Evolutionary conservation across 2,329 filamentous ascomycete genomes (phyloP), one percentile per base, ranked within the genome.

Genomic region (Graphilbum sp.): DNA sequence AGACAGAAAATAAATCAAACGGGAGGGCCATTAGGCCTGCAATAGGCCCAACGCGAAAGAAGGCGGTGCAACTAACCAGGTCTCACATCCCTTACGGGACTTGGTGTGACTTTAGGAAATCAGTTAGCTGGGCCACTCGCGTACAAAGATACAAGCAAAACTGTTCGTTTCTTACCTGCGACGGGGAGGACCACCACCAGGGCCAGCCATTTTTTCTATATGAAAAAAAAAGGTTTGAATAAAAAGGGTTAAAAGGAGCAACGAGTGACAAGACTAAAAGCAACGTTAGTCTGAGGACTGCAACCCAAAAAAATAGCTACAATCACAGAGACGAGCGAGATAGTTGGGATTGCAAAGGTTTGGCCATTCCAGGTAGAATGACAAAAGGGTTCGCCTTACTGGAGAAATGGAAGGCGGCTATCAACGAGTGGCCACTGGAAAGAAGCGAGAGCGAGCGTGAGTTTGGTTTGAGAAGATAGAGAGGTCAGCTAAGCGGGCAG

Each of bases 41-140:
- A 32, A 32, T n/a, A n/a, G n/a, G n/a, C n/a, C n/a, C n/a, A n/a
- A n/a, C n/a, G n/a, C n/a, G n/a, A n/a, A 12, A 21, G 18, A 15
- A 20, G 16, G 18, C 10, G 7, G 11, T 15, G 32, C 12, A 20
- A 18, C 13, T 32, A 32, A 69, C 65, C 90, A 98, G 45, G 86
- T 94, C 53, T 92, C 88, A 70, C 90, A 98, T 46, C 90, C 90
- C 64, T 95, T 96, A 55, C 90, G 79, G 52, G 88, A 96, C 67
- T 98, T 98, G 57, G 90, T 98, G 66, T 98, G 90, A 66, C 88
- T 94, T 57, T 18, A 29, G 15, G 4, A 35, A 21, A 24, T 29
- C 21, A 24, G 21, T 6, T 24, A 24, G 11, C 5, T 24, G 21
- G 11, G 21, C 21, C 21, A 24, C 6, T 24, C 5, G n/a, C n/a